Base-by-base conservation (phyloP, 2,329 filamentous ascomycete species). In the Fusarium veterinarium region DNA sequence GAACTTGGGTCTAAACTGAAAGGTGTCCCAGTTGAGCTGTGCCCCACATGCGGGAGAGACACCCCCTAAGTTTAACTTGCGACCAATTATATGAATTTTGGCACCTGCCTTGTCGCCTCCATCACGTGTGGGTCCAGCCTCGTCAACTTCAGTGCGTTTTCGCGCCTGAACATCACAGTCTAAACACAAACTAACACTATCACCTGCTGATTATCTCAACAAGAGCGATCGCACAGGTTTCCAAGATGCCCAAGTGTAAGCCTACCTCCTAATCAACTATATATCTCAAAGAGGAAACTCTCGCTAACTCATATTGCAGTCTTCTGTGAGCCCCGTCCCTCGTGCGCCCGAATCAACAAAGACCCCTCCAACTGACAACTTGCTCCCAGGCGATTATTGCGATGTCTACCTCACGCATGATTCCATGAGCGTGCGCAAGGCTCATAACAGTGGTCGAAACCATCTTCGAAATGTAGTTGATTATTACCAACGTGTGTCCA, bases 381-480 rank as follows among this genome's bases (percentile, higher is more conserved):
- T 88, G 84, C 28, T 30, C 23, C 58, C 44, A 84, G 83, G 95
- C 88, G 96, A 99, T 84, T 99, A 99, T 85, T 99, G 96, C 90
- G 96, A 99, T 92, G 96, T 99, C 83, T 99, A 99, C 89, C 93
- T 99, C 78, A 99, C 96, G 76, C 96, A 99, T 89, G 96, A 99
- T 88, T 97, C 95, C 49, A 98, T 98, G 95, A 97, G 95, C 85
- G 96, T 99, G 84, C 95, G 96, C 79, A 98, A 98, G 86, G 96
- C 96, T 55, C 96, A 99, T 85, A 99, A 99, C 87, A 93, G 91
- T 81, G 96, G 96, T 71, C 91, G 95, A 78, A 99, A 99, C 86
- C 96, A 99, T 81, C 86, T 99, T 72, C 93, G 96, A 80, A 99
- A 99, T 83, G 96, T 99, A 35, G 92, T 98, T 78, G 95, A 98